Percentiles rank a stretch among this genome's conserved stretches.
Evolutionary conservation across 176 grass and related monocot genomes (phyloP).

Genomic region (Cymbopogon citratus): DNA sequence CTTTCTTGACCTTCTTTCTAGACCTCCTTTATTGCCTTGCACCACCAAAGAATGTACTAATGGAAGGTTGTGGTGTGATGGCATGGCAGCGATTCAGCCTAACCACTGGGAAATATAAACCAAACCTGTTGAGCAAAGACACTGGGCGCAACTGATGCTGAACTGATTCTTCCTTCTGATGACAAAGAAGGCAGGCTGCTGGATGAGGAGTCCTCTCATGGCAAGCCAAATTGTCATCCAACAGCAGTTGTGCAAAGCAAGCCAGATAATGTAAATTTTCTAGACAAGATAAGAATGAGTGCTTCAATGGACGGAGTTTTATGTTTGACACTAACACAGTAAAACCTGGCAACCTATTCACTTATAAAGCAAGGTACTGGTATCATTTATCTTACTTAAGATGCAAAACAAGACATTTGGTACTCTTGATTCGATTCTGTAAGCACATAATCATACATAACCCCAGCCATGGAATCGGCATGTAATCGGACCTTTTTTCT

Average conservation of each 20-base stretch:
- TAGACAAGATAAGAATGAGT: neutral
- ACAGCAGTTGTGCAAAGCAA: neutral
- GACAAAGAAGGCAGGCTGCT: neutral
- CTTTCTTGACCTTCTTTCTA: neutral
- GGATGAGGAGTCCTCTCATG: neutral
- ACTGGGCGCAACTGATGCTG: neutral
- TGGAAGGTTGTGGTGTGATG: too few relatives aligned
- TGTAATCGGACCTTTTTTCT: too few relatives aligned
- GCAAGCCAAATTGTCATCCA: neutral
- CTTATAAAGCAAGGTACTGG: neutral
- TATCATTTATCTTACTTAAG: neutral
- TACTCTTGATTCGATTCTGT: neutral
- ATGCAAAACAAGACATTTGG: neutral
- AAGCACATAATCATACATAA: neutral
- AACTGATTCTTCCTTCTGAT: neutral
- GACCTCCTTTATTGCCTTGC: neutral
- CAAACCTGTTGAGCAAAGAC: neutral
- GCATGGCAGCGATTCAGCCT: too few relatives aligned
- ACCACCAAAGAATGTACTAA: neutral
- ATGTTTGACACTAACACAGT: neutral
- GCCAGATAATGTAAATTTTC: neutral
- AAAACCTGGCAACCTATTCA: neutral
- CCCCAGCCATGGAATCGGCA: too few relatives aligned
- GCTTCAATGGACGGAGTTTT: neutral
- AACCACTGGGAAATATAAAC: neutral